Evolutionary conservation across 1,284 basidiomycete genomes (phyloP).

Genomic region (Amylostereum areolatum): DNA sequence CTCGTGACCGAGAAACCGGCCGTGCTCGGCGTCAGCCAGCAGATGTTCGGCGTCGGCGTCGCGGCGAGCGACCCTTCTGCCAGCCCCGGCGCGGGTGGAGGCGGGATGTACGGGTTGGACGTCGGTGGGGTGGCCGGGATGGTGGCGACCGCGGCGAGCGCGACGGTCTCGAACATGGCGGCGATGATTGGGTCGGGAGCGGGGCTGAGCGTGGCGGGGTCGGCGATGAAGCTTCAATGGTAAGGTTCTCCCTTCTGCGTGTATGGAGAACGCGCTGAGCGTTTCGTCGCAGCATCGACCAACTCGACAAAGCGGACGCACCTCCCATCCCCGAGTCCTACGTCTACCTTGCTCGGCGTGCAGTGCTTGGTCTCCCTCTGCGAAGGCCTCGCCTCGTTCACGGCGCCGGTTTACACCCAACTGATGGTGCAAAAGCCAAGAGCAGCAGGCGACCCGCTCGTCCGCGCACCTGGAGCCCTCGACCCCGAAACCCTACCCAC

Average conservation of each 20-base stretch:
- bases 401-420: constrained; percentile 64
- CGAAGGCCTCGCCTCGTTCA: constrained; percentile 78
- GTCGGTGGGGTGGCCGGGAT: constrained; percentile 77
- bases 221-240: constrained; percentile 84
- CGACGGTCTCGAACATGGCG: constrained; percentile 69
- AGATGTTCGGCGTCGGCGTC: constrained; percentile 78
- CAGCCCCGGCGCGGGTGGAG: constrained; percentile 24
- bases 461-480: constrained; percentile 71
- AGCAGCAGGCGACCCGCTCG: constrained; percentile 54
- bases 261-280: background rate
- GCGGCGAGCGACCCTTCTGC: constrained; percentile 29
- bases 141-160: constrained; percentile 78
- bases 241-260: constrained; percentile 28
- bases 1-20: constrained; percentile 84
- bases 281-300: constrained; percentile 70
- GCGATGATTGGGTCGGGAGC: constrained; percentile 62
- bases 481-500: constrained; percentile 55
- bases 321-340: constrained; percentile 91
- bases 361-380: constrained; percentile 87
- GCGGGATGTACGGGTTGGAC: constrained; percentile 43
- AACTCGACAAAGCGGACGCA: constrained; percentile 92
- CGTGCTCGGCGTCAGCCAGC: constrained; percentile 70
- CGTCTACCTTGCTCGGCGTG: constrained; percentile 83
- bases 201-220: constrained; percentile 66
- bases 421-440: constrained; percentile 63